Base-by-base conservation (phyloP, 2,329 filamentous ascomycete genomes). In the Aspergillus sp. region DNA sequence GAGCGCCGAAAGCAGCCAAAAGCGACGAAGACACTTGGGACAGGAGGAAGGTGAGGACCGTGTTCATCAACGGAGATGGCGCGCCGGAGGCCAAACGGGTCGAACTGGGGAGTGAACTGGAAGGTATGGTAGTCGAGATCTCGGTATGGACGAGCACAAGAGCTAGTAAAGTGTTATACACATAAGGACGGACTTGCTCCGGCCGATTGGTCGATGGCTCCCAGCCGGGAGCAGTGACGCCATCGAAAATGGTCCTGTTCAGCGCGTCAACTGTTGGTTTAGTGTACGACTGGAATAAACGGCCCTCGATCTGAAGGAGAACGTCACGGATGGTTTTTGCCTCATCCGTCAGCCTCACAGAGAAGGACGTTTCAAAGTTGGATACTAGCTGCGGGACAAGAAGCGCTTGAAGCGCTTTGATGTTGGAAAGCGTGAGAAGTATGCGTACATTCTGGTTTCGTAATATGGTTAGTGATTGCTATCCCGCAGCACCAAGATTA, bases 101-200 rank as follows among this genome's bases (percentile, higher is more conserved):
- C 1, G 86, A 84, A 67, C 48, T 85, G 80, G 27, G 82, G 83
- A 34, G 94, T 73, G 40, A 94, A 80, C 58, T 88, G 76, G 7
- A 61, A 19, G 61, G 68, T 0, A 90, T 84, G 0, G 86, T 90
- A 2, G 87, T 90, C 2, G 85, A 86, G 2, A 93, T 86, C 64
- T 95, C 88, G 0, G 87, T 89, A 70, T 98, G 93, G 1, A 96
- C 85, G 33, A 95, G 82, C 2, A 98, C 93, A 26, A 98, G 81
- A 26, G 78, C 77, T 38, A 98, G 79, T 10, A 98, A 80, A 0
- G 85, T 82, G 53, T 88, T 85, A 70, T 96, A 96, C 50, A 98
- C 81, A 64, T 97, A 98, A 0, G 89, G 85, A 44, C 81, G 82
- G 2, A 93, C 90, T 60, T 91, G 81, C 33, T 79, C 77, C 1